Base-by-base conservation (phyloP, 768 basidiomycete genomes). In the Lyophyllum atratum region DNA sequence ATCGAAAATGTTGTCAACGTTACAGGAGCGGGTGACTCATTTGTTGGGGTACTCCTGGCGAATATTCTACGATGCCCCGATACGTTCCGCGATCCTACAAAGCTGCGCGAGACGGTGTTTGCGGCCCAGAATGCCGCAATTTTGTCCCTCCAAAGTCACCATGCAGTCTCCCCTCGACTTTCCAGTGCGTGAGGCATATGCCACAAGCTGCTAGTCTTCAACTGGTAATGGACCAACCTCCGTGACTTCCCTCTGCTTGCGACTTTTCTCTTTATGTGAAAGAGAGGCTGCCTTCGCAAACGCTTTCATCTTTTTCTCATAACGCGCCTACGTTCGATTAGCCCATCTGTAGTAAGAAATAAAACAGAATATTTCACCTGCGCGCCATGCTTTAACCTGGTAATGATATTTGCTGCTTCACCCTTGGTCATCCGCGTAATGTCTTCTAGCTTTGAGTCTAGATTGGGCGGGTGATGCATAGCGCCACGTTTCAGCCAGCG, bases 331-430 rank as follows among this genome's bases (percentile, higher is more conserved):
- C 45, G 19, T 21, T 49, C 9, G 48, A 22, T 57, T 49, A 50
- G 37, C 49, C 40, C 17, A 22, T 46, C 46, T 54, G 12, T 46
- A 54, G 42, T 21, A 8, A 17, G 25, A 43, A 3, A 31, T 6
- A 12, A 28, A n/a, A 14, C 44, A 40, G 37, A 33, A 26, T 52
- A 47, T 42, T 70, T 29, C 65, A 89, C 91, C 76, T 82, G 76
- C 31, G 89, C 89, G 24, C 92, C 92, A 64, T 93, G 87, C 66
- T 84, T 88, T 54, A 91, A 58, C 9, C 92, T 85, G 22, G 85
- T 85, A 58, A 95, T 89, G 44, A 93, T 85, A 60, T 86, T 85
- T 0, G 87, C 88, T 26, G 92, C 91, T 60, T 90, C 80, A 2
- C 93, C 93, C 68, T 91, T 93, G 1, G 84, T 92, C 63, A 95